phyloP scores from a whole-genome alignment of 306 rosid genomes.

The Prunus campanulata region DNA sequence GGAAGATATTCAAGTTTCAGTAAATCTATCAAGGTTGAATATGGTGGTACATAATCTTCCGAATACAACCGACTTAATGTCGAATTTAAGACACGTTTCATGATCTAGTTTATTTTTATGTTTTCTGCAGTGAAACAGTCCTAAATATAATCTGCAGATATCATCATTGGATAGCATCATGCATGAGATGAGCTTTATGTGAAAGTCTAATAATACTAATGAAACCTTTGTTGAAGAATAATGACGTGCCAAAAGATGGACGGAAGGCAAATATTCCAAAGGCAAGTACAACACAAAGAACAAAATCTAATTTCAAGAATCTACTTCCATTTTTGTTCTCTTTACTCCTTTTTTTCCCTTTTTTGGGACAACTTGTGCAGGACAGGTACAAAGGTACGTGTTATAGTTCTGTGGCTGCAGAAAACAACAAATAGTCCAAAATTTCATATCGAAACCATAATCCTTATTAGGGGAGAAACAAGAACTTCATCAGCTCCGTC shows the following conservation, averaged over 20 bases:
- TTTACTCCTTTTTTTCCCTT: not conserved
- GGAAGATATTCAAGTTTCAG: conserved; percentile 21
- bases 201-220: not conserved
- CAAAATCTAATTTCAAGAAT: conserved; percentile 29
- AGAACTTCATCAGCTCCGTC: too few relatives aligned
- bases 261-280: conserved; percentile 14
- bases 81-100: conserved; percentile 24
- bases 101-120: not conserved
- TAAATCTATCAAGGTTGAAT: conserved; percentile 21
- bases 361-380: not conserved
- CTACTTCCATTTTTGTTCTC: not conserved
- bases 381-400: not conserved
- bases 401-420: not conserved
- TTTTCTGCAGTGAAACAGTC: too few relatives aligned
- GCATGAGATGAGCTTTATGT: not conserved
- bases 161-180: not conserved
- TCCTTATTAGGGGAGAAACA: too few relatives aligned
- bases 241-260: not conserved
- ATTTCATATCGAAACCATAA: not conserved
- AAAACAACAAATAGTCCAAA: not conserved
- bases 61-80: conserved; percentile 37
- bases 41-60: conserved; percentile 46
- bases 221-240: conserved; percentile 12
- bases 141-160: too few relatives aligned
- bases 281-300: conserved; percentile 29